Conservation (phyloP, 2,329 filamentous ascomycete genomes). For the Neopestalotiopsis sp. region DNA sequence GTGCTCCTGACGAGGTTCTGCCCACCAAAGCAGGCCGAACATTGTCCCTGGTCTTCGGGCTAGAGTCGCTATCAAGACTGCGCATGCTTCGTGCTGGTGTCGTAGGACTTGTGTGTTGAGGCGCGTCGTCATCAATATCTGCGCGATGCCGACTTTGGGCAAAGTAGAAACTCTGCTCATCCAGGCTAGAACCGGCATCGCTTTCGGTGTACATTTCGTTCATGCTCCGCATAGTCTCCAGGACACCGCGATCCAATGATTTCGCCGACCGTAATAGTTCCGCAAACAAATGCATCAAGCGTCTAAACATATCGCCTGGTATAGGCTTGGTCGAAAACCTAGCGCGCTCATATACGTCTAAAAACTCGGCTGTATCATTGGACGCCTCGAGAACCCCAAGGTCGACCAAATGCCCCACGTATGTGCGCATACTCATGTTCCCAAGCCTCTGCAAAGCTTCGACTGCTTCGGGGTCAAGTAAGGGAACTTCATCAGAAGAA, state of each 20-base stretch:
- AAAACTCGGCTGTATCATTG: conserved; percentile 62
- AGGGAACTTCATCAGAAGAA: conserved; percentile 43
- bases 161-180: not conserved
- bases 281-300: conserved; percentile 85
- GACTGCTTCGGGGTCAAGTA: conserved; percentile 71
- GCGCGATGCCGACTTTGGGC: conserved; percentile 24
- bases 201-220: conserved; percentile 26
- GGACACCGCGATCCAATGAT: conserved; percentile 59
- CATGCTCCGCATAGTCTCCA: conserved; percentile 43
- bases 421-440: conserved; percentile 79
- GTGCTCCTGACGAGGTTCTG: conserved; percentile 50
- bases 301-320: conserved; percentile 73
- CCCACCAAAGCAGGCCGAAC: conserved; percentile 31
- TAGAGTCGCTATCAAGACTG: conserved; percentile 17
- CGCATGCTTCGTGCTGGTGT: conserved; percentile 29
- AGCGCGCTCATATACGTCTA: conserved; percentile 80
- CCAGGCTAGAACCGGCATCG: conserved; percentile 17
- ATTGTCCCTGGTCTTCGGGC: conserved; percentile 13
- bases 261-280: conserved; percentile 79
- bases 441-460: conserved; percentile 73
- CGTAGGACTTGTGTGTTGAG: conserved; percentile 47
- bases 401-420: conserved; percentile 72
- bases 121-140: conserved; percentile 46
- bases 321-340: conserved; percentile 79
- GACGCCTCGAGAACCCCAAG: conserved; percentile 64